phyloP scores from a whole-genome alignment of 805 yeast species.

The Yarrowia osloensis region DNA sequence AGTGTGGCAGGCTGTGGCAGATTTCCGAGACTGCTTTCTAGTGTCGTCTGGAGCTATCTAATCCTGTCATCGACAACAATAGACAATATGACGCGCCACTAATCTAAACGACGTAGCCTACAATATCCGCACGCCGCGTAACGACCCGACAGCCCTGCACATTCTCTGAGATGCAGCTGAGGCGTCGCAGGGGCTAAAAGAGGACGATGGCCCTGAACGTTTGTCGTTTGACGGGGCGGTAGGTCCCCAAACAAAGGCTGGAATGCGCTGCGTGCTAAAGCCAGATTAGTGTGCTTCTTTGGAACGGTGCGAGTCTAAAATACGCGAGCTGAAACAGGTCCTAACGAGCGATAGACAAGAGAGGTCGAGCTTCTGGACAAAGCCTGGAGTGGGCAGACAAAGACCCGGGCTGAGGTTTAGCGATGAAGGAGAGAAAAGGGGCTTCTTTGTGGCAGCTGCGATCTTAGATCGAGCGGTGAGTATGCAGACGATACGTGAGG shows the following conservation, averaged over 20 bases:
- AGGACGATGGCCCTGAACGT: neutral
- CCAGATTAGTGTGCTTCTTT: neutral
- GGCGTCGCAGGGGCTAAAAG: neutral
- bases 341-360: too few species aligned
- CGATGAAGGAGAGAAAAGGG: neutral
- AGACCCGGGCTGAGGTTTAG: neutral
- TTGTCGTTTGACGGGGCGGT: too few species aligned
- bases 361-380: too few species aligned
- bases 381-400: neutral
- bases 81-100: too few species aligned
- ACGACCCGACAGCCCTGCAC: neutral
- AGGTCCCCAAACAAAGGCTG: neutral
- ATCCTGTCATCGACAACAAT: too few species aligned
- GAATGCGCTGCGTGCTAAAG: slow-evolving; percentile 15
- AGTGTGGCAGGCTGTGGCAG: too few species aligned
- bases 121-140: neutral
- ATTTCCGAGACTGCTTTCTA: too few species aligned
- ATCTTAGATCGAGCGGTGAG: neutral
- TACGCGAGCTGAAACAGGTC: slow-evolving; percentile 16
- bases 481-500: neutral
- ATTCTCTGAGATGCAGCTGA: slow-evolving; percentile 5
- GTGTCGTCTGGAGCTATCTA: too few species aligned
- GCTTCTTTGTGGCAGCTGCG: neutral
- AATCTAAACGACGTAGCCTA: too few species aligned
- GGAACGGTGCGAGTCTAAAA: slow-evolving; percentile 14